Percentiles rank a stretch among this genome's conserved stretches.
These are phyloP conservation scores for Salisapilia sapeloensis DNA, from an alignment of 352 stramenopile genomes.

Conservation along the genomic window DNA sequence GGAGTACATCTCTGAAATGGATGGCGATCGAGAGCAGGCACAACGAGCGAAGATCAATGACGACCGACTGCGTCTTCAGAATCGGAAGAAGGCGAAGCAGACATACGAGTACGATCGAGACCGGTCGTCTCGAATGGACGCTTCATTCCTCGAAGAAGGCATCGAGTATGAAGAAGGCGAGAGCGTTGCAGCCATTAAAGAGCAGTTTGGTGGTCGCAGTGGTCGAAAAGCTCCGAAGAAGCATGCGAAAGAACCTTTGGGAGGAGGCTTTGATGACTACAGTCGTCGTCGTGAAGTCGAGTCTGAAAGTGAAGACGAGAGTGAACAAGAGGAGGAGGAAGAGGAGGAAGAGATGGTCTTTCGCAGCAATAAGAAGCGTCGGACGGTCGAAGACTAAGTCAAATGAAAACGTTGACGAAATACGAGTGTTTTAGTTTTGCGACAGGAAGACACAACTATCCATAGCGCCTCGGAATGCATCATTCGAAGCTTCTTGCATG, in stretches of 20 bases:
- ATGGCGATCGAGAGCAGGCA: slow-evolving; percentile 68
- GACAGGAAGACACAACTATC: slow-evolving; percentile 64
- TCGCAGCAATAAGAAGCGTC: slow-evolving; percentile 56
- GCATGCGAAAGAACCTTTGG: no score
- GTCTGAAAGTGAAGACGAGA: slow-evolving; percentile 42
- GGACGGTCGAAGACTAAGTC: slow-evolving; percentile 67
- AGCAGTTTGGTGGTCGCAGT: slow-evolving; percentile 49
- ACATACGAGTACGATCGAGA: slow-evolving; percentile 65
- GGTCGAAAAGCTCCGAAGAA: no score
- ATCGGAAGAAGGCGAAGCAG: slow-evolving; percentile 74
- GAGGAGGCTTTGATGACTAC: slow-evolving; percentile 73
- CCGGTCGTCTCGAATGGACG: slow-evolving; percentile 59
- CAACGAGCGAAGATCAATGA: slow-evolving; percentile 76
- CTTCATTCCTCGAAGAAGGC: slow-evolving; percentile 61
- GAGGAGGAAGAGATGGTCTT: slow-evolving; percentile 62
- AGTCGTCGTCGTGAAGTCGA: slow-evolving; percentile 26
- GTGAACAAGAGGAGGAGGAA: slow-evolving; percentile 60
- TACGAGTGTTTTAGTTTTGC: slow-evolving; percentile 17
- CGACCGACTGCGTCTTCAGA: slow-evolving; percentile 65
- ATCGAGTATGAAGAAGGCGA: slow-evolving; percentile 74
- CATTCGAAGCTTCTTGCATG: slow-evolving; percentile 40
- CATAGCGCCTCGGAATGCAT: slow-evolving; percentile 48
- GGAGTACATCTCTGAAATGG: slow-evolving; percentile 72
- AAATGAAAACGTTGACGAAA: slow-evolving; percentile 25
- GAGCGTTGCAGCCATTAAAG: slow-evolving; percentile 70